Percentiles rank a stretch among this genome's conserved stretches.
Evolutionary conservation across 176 grass and related monocot species (phyloP).

Genomic region (Phragmites australis): DNA sequence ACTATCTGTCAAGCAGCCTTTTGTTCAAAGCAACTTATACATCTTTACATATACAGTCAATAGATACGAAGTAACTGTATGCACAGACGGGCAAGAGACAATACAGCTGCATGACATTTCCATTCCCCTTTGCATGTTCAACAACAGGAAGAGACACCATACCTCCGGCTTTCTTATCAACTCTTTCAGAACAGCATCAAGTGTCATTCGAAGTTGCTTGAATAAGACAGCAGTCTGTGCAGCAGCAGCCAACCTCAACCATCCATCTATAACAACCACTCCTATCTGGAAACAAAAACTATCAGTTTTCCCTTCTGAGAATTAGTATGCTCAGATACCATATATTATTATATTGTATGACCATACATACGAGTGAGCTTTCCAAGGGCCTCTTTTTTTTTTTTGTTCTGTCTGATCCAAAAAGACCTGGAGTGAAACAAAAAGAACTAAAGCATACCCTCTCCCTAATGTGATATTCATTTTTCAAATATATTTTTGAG

Average conservation of each 20-base stretch:
- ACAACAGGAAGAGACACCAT: slow-evolving; percentile 27
- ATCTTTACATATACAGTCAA: slow-evolving; percentile 4
- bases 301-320: slow-evolving; percentile 28
- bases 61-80: slow-evolving; percentile 7
- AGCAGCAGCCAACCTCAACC: slow-evolving; percentile 90
- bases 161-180: slow-evolving; percentile 86
- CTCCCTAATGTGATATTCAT: neutral
- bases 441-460: slow-evolving; percentile 5
- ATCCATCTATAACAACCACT: slow-evolving; percentile 78
- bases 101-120: slow-evolving; percentile 16
- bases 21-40: slow-evolving; percentile 8
- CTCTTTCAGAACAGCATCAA: slow-evolving; percentile 92
- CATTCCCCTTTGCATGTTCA: slow-evolving; percentile 20
- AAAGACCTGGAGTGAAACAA: neutral
- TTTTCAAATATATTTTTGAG: slow-evolving; percentile 18
- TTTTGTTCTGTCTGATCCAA: slow-evolving; percentile 1
- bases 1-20: slow-evolving; percentile 15
- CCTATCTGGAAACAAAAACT: slow-evolving; percentile 56
- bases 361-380: neutral
- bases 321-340: slow-evolving; percentile 8
- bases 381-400: neutral
- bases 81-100: neutral
- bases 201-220: slow-evolving; percentile 79
- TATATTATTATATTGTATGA: neutral
- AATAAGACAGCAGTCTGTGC: slow-evolving; percentile 89